These are phyloP conservation scores for Aquilaria agallochum DNA, from an alignment of 441 rosid genomes.

Conservation along the genomic window DNA sequence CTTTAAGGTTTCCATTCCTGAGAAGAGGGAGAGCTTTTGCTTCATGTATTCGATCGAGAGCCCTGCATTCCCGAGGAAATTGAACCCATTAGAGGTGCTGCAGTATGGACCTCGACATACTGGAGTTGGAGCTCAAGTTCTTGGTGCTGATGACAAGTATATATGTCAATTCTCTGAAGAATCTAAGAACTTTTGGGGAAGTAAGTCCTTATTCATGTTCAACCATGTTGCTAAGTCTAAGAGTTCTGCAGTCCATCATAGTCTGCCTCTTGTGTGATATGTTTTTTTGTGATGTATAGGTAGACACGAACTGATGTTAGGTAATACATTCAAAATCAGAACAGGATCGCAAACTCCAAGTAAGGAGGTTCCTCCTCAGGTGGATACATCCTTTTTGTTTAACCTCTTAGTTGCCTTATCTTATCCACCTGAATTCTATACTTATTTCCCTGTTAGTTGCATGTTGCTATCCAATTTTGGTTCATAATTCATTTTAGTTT, in stretches of 20 bases:
- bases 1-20: conserved; percentile 87
- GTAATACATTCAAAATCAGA: conserved; percentile 66
- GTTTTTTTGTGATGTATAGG: conserved; percentile 38
- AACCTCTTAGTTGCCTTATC: no score
- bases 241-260: no score
- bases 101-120: conserved; percentile 70
- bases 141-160: conserved; percentile 85
- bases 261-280: conserved; percentile 1
- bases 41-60: conserved; percentile 91
- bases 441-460: no score
- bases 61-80: conserved; percentile 59
- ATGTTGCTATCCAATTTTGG: no score
- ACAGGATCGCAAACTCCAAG: conserved; percentile 55
- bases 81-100: conserved; percentile 47
- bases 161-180: conserved; percentile 64
- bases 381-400: conserved; percentile 10
- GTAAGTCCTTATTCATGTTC: conserved; percentile 32
- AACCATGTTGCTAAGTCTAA: background rate
- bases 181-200: conserved; percentile 90
- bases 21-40: conserved; percentile 82
- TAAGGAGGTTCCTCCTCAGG: conserved; percentile 88
- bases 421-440: no score
- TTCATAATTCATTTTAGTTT: no score
- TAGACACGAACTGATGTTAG: conserved; percentile 82
- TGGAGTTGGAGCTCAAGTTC: conserved; percentile 94